Evolutionary conservation across 2,329 filamentous ascomycete genomes (phyloP).

Genomic region (Cladophialophora psammophila): DNA sequence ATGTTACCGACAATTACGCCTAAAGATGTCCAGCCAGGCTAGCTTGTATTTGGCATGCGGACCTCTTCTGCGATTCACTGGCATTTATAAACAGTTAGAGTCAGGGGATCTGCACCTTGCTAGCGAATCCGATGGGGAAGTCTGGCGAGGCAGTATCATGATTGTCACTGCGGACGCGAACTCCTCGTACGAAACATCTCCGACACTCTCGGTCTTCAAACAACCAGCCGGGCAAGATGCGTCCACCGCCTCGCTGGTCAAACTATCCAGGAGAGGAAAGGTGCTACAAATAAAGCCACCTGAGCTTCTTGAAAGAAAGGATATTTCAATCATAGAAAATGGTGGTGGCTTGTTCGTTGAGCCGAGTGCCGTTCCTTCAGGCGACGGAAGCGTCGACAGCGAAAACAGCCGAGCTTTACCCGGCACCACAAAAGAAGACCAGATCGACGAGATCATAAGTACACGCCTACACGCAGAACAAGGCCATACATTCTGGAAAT

Average conservation of each 20-base stretch:
- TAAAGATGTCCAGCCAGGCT: too few species aligned
- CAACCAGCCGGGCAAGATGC: conserved; percentile 82
- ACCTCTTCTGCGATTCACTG: too few species aligned
- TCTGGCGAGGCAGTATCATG: conserved; percentile 94
- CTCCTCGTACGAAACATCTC: conserved; percentile 80
- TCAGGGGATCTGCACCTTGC: too few species aligned
- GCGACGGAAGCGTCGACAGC: conserved; percentile 52
- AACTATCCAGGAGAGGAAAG: conserved; percentile 82
- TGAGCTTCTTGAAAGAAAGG: conserved; percentile 77
- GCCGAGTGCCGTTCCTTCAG: conserved; percentile 48
- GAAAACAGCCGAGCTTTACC: conserved; percentile 53
- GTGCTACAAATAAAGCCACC: conserved; percentile 88
- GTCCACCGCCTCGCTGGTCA: conserved; percentile 79
- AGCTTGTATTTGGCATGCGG: too few species aligned
- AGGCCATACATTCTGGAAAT: conserved; percentile 95
- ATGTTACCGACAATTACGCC: too few species aligned
- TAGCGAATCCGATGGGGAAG: conserved; percentile 56
- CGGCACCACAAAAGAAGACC: conserved; percentile 70
- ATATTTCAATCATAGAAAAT: conserved; percentile 79
- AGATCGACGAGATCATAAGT: conserved; percentile 81
- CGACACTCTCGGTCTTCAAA: conserved; percentile 81
- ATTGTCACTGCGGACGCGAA: conserved; percentile 87
- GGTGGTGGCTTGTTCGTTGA: conserved; percentile 78
- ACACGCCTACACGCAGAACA: conserved; percentile 82
- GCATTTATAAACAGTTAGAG: too few species aligned